Conservation (phyloP, 2,329 filamentous ascomycete genomes). For the Boeremia lycopersici region DNA sequence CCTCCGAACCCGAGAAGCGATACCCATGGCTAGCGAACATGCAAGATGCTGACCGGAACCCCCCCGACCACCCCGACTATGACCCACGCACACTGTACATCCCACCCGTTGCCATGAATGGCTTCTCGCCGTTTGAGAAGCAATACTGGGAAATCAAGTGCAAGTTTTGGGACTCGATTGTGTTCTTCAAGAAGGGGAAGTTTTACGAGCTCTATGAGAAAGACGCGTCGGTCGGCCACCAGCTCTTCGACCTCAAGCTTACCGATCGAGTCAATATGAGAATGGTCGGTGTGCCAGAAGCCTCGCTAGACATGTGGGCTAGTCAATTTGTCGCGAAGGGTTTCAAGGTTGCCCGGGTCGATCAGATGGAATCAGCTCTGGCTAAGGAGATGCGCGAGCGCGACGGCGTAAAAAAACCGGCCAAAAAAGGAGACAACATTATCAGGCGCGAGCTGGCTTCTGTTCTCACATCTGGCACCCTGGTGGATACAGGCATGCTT, state of each 20-base stretch:
- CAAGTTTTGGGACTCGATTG: slow-evolving; percentile 95
- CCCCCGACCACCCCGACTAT: slow-evolving; percentile 81
- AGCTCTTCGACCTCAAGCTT: slow-evolving; percentile 95
- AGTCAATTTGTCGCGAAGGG: slow-evolving; percentile 98
- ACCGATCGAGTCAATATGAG: slow-evolving; percentile 99
- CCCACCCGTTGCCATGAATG: slow-evolving; percentile 76
- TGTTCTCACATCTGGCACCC: slow-evolving; percentile 87
- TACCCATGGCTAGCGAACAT: slow-evolving; percentile 91
- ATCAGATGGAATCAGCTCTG: slow-evolving; percentile 94
- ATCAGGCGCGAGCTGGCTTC: slow-evolving; percentile 90
- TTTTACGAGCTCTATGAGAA: slow-evolving; percentile 99
- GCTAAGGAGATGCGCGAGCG: slow-evolving; percentile 99
- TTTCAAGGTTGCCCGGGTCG: slow-evolving; percentile 94
- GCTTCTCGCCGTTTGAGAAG: slow-evolving; percentile 93
- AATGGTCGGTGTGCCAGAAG: slow-evolving; percentile 97
- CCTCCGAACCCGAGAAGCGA: slow-evolving; percentile 80
- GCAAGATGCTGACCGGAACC: slow-evolving; percentile 81
- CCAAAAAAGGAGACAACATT: slow-evolving; percentile 77
- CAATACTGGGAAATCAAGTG: slow-evolving; percentile 99
- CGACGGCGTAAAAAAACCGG: slow-evolving; percentile 63
- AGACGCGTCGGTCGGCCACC: slow-evolving; percentile 93
- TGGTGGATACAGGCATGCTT: slow-evolving; percentile 95
- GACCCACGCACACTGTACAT: slow-evolving; percentile 92
- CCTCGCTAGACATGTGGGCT: slow-evolving; percentile 94
- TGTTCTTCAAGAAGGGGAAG: slow-evolving; percentile 99